Conservation (phyloP, 2,329 filamentous ascomycete species). For the Epichloe scottii region DNA sequence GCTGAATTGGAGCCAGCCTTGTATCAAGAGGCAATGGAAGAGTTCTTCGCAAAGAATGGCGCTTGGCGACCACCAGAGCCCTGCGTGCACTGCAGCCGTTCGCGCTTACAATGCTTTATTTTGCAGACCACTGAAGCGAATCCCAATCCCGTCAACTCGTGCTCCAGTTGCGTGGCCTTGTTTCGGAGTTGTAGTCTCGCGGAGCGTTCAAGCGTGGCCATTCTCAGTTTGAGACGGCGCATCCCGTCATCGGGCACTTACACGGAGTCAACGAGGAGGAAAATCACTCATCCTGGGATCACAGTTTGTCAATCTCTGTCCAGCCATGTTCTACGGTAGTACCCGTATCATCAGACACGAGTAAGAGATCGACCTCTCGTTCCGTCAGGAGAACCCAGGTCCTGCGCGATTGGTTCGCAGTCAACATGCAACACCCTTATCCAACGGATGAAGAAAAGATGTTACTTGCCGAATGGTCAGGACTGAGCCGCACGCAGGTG, state of each 20-base stretch:
- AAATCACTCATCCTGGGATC: constrained; percentile 5
- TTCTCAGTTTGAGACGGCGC: constrained; percentile 31
- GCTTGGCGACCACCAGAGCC: constrained; percentile 28
- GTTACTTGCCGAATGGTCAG: constrained; percentile 27
- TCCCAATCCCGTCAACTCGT: constrained; percentile 34
- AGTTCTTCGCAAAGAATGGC: constrained; percentile 28
- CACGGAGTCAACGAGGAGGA: constrained; percentile 33
- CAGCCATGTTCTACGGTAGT: background rate
- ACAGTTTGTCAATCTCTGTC: background rate
- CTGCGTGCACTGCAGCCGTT: constrained; percentile 30
- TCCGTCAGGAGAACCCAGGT: constrained; percentile 33
- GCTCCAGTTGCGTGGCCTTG: constrained; percentile 37
- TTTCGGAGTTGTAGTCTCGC: constrained; percentile 38
- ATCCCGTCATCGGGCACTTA: constrained; percentile 34
- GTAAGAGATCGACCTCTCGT: constrained; percentile 24
- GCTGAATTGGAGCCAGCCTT: background rate
- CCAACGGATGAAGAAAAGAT: constrained; percentile 33
- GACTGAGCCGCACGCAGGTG: constrained; percentile 31
- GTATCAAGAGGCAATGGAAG: constrained; percentile 17
- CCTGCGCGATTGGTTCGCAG: constrained; percentile 32
- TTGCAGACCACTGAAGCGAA: constrained; percentile 33
- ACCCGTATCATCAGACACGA: constrained; percentile 9
- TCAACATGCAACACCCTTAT: constrained; percentile 33
- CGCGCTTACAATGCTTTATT: constrained; percentile 35
- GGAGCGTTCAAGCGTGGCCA: constrained; percentile 28